Base-by-base conservation (phyloP, 108 stramenopile genomes). In the Nitzschia inconspicua region DNA sequence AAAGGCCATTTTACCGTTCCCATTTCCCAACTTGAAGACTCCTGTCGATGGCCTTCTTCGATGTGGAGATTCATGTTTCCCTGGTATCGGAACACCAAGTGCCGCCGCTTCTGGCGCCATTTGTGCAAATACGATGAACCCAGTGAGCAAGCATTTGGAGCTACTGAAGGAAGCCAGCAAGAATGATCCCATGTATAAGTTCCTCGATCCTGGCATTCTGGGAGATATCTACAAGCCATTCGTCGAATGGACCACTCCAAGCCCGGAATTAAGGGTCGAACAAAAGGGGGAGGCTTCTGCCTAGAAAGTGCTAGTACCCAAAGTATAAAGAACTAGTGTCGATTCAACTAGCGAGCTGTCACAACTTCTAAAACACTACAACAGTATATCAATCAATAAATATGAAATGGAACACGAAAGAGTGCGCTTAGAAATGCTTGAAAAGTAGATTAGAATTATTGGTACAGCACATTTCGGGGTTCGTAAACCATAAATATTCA, bases 21-120 rank as follows among this genome's bases (percentile, higher is more conserved):
- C 93, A 5, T 94, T 94, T 47, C 93, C 93, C 41, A 87, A 94
- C 63, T 62, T 94, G 36, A 94, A 94, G 66, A 94, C 93, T 10
- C 93, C 93, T 13, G 79, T 94, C n/a, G 89, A 94, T 57, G 93
- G 89, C 22, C 59, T 94, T 47, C 62, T 94, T 19, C 72, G 93
- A 67, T 94, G 93, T 47, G 96, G 96, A 49, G 96, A 97, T 53
- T 94, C 93, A 0, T 95, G 94, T 70, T 93, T 97, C 50, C 96
- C 96, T 6, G 96, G 96, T 19, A 93, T 97, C 44, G 96, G 96
- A 42, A 92, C 94, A 16, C 96, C 96, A 35, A 83, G 81, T 60
- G 96, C 94, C 4, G 96, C 96, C n/a, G 96, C 96, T 0, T 91
- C 89, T 23, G 96, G 96, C 16, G 91, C 91, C 47, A 95, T 94